A percentile compares a stretch with the other conserved stretches of the same genome.
phyloP scores from a whole-genome alignment of 148 eudicot genomes.

The Rhododendron vialii region DNA sequence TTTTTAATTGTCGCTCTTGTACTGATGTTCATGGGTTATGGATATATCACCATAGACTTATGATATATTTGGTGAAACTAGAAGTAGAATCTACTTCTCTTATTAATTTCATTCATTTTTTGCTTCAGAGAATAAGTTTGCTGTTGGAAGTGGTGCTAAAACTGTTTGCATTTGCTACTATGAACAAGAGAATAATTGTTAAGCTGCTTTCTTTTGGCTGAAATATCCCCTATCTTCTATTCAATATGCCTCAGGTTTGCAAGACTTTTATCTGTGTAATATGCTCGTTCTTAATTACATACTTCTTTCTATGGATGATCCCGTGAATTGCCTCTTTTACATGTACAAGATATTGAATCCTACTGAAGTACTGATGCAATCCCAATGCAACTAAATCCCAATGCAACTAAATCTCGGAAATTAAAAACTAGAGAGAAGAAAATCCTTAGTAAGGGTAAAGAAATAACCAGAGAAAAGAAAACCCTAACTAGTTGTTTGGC shows the following conservation, averaged over 20 bases:
- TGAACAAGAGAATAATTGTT: constrained; percentile 99
- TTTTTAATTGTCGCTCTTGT: background rate
- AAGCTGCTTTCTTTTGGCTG: constrained; percentile 12
- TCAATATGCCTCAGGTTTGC: background rate
- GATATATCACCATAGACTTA: background rate
- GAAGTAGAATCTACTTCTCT: constrained; percentile 3
- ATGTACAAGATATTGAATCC: background rate
- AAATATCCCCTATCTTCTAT: background rate
- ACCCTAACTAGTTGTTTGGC: background rate
- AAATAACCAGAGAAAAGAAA: background rate
- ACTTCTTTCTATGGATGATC: background rate
- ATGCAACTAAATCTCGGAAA: background rate
- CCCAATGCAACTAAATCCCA: no score
- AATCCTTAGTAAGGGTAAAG: background rate
- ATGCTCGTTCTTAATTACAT: background rate
- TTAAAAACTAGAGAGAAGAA: background rate
- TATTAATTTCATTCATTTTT: constrained; percentile 9
- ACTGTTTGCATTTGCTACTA: constrained; percentile 98
- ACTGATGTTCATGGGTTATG: background rate
- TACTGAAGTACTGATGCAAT: background rate
- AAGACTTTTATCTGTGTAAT: background rate
- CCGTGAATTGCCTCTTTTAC: background rate
- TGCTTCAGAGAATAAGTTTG: constrained; percentile 88
- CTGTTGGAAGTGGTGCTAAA: constrained; percentile 99
- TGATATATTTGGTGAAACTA: background rate